These are phyloP conservation scores for Fraxinus pennsylvanica DNA, from an alignment of 257 asterid species.

Conservation along the genomic window DNA sequence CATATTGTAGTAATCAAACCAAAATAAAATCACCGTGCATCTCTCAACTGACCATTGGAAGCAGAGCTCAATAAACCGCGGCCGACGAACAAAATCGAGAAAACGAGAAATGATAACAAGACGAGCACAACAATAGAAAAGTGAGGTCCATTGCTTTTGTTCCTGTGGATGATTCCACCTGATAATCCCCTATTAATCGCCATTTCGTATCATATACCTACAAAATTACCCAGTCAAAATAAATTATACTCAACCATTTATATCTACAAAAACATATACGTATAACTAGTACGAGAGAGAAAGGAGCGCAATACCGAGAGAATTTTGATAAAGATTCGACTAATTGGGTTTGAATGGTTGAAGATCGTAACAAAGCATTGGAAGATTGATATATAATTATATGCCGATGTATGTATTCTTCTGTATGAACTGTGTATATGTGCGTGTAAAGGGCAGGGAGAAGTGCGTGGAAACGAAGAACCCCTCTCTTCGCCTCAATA, in stretches of 20 bases:
- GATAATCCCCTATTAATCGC: not conserved
- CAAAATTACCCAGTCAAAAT: not conserved
- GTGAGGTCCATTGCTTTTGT: not conserved
- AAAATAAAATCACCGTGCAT: not conserved
- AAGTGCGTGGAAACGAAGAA: no score
- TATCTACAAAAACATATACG: not conserved
- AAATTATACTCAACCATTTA: not conserved
- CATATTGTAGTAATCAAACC: not conserved
- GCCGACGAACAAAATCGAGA: not conserved
- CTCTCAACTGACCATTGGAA: not conserved
- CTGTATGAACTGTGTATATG: no score
- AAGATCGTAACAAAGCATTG: not conserved
- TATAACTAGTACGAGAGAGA: not conserved
- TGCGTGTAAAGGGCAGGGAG: no score
- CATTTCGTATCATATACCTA: not conserved
- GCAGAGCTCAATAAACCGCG: not conserved
- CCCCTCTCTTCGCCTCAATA: no score
- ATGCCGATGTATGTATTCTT: not conserved
- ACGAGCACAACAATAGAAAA: not conserved
- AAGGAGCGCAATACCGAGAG: not conserved
- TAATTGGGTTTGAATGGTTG: not conserved
- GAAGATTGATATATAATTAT: not conserved
- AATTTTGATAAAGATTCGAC: not conserved
- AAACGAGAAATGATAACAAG: not conserved
- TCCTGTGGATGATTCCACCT: not conserved